Percentiles rank a stretch among this genome's conserved stretches.
Evolutionary conservation across 805 yeast genomes (phyloP).

Genomic region (Suhomyces xylopsoci): DNA sequence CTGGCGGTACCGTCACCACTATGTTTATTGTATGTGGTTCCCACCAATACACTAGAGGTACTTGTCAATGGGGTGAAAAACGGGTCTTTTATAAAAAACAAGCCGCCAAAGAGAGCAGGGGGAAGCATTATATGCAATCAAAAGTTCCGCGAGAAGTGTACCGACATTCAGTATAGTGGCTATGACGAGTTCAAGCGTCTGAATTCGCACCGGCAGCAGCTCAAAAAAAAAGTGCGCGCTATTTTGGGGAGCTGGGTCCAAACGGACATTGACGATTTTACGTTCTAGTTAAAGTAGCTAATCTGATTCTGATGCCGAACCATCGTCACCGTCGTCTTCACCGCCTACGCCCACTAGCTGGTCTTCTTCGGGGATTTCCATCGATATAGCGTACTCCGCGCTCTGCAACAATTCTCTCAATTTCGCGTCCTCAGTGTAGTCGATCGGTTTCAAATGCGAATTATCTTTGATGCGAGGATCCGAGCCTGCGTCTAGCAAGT

Average conservation of each 20-base stretch:
- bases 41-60: conserved; percentile 29
- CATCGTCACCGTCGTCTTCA: conserved; percentile 24
- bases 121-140: conserved; percentile 38
- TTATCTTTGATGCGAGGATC: conserved; percentile 54
- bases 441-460: conserved; percentile 70
- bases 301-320: conserved; percentile 33
- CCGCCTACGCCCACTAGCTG: conserved; percentile 26
- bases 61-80: conserved; percentile 59
- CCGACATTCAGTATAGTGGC: neutral
- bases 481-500: conserved; percentile 86
- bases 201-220: conserved; percentile 22
- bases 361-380: conserved; percentile 30
- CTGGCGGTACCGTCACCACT: conserved; percentile 26
- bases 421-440: conserved; percentile 58
- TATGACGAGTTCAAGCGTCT: conserved; percentile 16
- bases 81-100: conserved; percentile 50
- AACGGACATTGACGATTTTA: conserved; percentile 45
- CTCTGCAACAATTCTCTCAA: conserved; percentile 66
- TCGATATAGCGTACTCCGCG: conserved; percentile 71
- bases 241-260: conserved; percentile 46
- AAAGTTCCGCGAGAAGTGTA: conserved; percentile 11
- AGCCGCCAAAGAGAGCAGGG: conserved; percentile 43
- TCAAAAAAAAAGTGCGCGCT: conserved; percentile 25
- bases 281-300: conserved; percentile 1
- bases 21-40: conserved; percentile 26